These are phyloP conservation scores for Saprolegnia parasitica DNA, from an alignment of 352 stramenopile genomes.

Conservation along the genomic window DNA sequence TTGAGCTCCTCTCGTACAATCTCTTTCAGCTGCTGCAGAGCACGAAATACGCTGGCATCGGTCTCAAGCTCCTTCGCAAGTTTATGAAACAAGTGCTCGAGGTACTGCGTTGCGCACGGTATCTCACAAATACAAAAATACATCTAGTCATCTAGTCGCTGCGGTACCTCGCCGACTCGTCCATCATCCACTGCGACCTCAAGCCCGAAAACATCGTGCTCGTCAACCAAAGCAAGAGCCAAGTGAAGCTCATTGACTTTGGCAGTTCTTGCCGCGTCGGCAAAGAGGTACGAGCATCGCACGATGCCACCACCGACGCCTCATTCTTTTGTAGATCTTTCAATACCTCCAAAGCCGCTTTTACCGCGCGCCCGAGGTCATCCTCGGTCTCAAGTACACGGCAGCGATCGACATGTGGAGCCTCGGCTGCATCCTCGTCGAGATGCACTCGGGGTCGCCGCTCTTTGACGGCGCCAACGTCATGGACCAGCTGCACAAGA, in stretches of 20 bases:
- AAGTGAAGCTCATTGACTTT: conserved; percentile 99
- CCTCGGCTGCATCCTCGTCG: conserved; percentile 85
- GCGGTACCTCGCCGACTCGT: conserved; percentile 81
- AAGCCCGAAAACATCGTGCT: conserved; percentile 99
- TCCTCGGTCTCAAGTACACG: conserved; percentile 78
- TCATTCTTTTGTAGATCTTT: conserved; percentile 76
- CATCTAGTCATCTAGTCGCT: conserved; percentile 53
- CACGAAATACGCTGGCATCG: conserved; percentile 88
- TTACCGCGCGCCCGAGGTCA: conserved; percentile 90
- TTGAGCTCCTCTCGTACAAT: conserved; percentile 94
- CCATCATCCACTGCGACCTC: conserved; percentile 99
- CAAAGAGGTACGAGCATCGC: conserved; percentile 58
- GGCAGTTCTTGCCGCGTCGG: conserved; percentile 94
- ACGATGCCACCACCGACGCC: neutral
- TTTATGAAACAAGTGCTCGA: conserved; percentile 95
- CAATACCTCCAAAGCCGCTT: conserved; percentile 98
- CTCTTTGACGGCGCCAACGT: conserved; percentile 96
- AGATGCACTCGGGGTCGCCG: conserved; percentile 98
- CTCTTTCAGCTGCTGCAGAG: conserved; percentile 96
- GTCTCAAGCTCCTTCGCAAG: conserved; percentile 93
- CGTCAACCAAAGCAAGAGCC: conserved; percentile 89
- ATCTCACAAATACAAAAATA: conserved; percentile 17
- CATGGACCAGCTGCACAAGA: conserved; percentile 96
- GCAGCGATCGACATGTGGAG: conserved; percentile 88
- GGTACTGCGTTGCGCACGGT: conserved; percentile 29